A percentile compares a stretch with the other conserved stretches of the same genome.
phyloP scores from a whole-genome alignment of 495 filamentous ascomycete species.

The Penicillium simplicissimum region DNA sequence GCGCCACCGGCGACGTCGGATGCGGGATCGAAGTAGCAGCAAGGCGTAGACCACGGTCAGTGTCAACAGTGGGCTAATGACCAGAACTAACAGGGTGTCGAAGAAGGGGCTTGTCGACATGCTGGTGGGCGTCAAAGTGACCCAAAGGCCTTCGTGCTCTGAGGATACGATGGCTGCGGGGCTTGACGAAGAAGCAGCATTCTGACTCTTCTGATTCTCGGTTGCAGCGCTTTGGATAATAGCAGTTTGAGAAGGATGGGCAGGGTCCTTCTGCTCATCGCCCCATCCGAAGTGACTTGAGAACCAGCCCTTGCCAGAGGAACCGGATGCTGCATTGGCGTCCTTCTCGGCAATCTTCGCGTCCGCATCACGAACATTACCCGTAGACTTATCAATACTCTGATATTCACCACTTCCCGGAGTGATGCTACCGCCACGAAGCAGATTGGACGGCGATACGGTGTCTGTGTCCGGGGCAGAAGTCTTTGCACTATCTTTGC shows the following conservation, averaged over 20 bases:
- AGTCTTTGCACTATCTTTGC: conserved; percentile 26
- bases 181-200: conserved; percentile 11
- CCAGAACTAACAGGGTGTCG: conserved; percentile 89
- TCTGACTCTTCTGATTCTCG: conserved; percentile 19
- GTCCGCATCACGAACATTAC: conserved; percentile 19
- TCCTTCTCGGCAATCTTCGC: conserved; percentile 13
- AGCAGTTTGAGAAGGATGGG: conserved; percentile 16
- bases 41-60: conserved; percentile 91
- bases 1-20: conserved; percentile 87
- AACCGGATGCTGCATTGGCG: background rate
- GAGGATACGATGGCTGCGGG: conserved; percentile 28
- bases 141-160: conserved; percentile 85
- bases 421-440: conserved; percentile 70
- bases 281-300: conserved; percentile 39
- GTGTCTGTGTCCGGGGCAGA: conserved; percentile 30
- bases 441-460: conserved; percentile 39
- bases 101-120: conserved; percentile 94
- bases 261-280: conserved; percentile 16
- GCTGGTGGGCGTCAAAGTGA: conserved; percentile 87
- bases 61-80: conserved; percentile 89
- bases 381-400: conserved; percentile 35
- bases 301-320: conserved; percentile 38
- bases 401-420: conserved; percentile 77
- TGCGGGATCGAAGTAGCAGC: conserved; percentile 82
- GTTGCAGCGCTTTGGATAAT: background rate